Percentiles rank a stretch among this genome's conserved stretches.
Evolutionary conservation across 192 early-diverging fungal genomes (phyloP).

Genomic region (Entomortierella chlamydospora): DNA sequence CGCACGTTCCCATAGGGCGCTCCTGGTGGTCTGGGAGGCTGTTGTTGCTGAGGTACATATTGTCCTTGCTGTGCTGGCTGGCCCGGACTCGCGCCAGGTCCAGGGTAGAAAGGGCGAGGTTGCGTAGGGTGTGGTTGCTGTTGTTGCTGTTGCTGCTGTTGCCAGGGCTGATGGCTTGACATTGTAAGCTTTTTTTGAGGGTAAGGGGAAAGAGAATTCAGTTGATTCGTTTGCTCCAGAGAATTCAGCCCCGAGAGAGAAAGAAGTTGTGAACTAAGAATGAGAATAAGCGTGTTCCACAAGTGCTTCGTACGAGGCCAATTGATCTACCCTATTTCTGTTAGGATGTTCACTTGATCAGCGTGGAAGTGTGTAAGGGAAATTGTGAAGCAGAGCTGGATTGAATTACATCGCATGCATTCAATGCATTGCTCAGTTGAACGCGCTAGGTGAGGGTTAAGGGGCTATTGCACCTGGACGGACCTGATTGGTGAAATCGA

Average conservation of each 20-base stretch:
- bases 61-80: slow-evolving; percentile 9
- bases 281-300: too few relatives aligned
- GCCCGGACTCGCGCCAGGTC: slow-evolving; percentile 2
- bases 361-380: too few relatives aligned
- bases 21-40: slow-evolving; percentile 24
- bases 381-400: too few relatives aligned
- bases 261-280: too few relatives aligned
- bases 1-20: slow-evolving; percentile 9
- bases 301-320: too few relatives aligned
- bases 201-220: too few relatives aligned
- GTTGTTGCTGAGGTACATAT: slow-evolving; percentile 20
- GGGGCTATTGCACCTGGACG: slow-evolving; percentile 6
- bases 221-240: too few relatives aligned
- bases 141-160: not conserved
- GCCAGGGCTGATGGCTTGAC: too few relatives aligned
- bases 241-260: too few relatives aligned
- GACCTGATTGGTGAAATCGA: not conserved
- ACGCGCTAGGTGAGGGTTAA: not conserved
- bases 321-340: too few relatives aligned
- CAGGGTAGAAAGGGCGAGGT: slow-evolving; percentile 30
- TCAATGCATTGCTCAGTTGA: not conserved
- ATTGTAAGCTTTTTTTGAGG: too few relatives aligned
- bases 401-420: not conserved
- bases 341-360: too few relatives aligned
- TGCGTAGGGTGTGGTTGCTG: not conserved